phyloP scores from a whole-genome alignment of 2,329 filamentous ascomycete genomes.

The Aulographum hederae region DNA sequence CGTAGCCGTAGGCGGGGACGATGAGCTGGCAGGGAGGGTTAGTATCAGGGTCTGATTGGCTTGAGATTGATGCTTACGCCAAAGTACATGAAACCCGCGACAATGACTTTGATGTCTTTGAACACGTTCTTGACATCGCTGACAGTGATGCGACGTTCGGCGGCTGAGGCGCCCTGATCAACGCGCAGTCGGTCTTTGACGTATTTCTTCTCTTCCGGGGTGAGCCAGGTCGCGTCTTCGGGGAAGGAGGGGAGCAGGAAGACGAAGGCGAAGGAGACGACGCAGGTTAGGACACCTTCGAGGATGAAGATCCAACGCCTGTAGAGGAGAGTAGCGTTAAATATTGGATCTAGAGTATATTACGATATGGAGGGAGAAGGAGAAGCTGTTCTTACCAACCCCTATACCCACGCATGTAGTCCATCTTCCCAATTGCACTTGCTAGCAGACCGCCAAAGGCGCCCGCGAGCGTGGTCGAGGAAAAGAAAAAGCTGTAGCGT shows the following conservation, averaged over 20 bases:
- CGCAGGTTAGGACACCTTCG: slow-evolving; percentile 29
- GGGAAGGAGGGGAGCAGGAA: slow-evolving; percentile 31
- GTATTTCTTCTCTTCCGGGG: slow-evolving; percentile 25
- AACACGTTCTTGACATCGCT: slow-evolving; percentile 26
- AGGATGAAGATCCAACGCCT: slow-evolving; percentile 49
- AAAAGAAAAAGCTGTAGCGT: slow-evolving; percentile 88
- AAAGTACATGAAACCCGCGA: slow-evolving; percentile 34
- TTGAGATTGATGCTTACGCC: slow-evolving; percentile 22
- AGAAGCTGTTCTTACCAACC: no score
- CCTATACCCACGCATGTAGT: slow-evolving; percentile 44
- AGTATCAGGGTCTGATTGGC: not conserved
- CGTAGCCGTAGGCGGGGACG: slow-evolving; percentile 14
- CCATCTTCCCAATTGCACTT: slow-evolving; percentile 78
- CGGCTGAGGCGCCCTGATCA: slow-evolving; percentile 28
- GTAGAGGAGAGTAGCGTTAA: no score
- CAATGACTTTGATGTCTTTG: slow-evolving; percentile 28
- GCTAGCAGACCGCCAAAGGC: slow-evolving; percentile 79
- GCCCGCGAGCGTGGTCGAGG: slow-evolving; percentile 57
- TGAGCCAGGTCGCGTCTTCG: slow-evolving; percentile 29
- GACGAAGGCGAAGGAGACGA: slow-evolving; percentile 26
- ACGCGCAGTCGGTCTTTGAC: slow-evolving; percentile 26
- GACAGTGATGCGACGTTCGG: slow-evolving; percentile 23
- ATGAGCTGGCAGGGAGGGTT: slow-evolving; percentile 2
- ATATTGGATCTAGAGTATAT: not conserved
- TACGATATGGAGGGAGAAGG: no score